Evolutionary conservation across 345 rosid species (phyloP).

Genomic region (Iberis pinnata): DNA sequence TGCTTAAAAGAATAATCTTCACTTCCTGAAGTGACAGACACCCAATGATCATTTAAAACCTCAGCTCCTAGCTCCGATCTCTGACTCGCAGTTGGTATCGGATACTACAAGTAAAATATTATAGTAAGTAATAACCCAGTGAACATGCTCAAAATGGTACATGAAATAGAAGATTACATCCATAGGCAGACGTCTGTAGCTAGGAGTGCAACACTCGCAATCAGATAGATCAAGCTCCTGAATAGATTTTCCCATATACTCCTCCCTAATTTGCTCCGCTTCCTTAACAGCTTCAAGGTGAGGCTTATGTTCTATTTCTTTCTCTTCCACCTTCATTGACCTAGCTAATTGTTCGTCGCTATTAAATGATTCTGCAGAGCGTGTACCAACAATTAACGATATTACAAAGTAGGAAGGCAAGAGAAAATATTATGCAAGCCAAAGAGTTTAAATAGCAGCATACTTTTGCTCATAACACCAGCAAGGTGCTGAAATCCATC

Average conservation of each 20-base stretch:
- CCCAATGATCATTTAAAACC: conserved; percentile 96
- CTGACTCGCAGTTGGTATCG: conserved; percentile 62
- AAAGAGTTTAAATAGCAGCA: conserved; percentile 25
- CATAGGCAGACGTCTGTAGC: conserved; percentile 86
- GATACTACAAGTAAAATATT: conserved; percentile 50
- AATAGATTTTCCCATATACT: conserved; percentile 78
- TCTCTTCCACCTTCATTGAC: conserved; percentile 61
- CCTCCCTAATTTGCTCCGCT: conserved; percentile 58
- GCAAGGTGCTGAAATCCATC: conserved; percentile 78
- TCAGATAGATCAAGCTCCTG: conserved; percentile 95
- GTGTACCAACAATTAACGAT: conserved; percentile 6
- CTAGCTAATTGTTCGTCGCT: conserved; percentile 47
- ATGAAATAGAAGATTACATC: conserved; percentile 43
- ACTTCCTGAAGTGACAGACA: conserved; percentile 96
- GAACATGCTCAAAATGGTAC: no score
- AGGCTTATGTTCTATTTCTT: conserved; percentile 60
- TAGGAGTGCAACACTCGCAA: conserved; percentile 84
- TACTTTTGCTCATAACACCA: conserved; percentile 90
- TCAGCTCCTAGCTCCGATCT: conserved; percentile 63
- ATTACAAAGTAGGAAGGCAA: conserved; percentile 13
- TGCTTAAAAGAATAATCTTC: conserved; percentile 97
- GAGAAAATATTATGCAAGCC: background rate
- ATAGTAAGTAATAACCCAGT: no score
- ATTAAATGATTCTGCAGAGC: conserved; percentile 54
- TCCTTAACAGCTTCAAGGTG: conserved; percentile 60